Conservation (phyloP, 2,329 filamentous ascomycete genomes). For the Sporothrix curviconia region DNA sequence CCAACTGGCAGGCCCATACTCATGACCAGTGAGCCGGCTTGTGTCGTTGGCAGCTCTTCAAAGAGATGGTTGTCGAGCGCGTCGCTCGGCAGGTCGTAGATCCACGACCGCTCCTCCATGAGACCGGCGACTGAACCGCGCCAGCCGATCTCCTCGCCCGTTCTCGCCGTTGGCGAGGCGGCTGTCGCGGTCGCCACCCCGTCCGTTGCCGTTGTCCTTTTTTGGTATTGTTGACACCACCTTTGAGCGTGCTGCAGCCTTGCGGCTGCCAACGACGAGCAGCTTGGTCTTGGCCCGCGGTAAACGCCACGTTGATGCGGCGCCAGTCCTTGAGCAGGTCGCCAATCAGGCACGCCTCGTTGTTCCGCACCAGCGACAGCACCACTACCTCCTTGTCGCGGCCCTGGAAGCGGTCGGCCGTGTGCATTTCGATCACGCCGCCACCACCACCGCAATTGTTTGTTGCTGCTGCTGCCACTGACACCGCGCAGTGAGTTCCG, state of each 20-base stretch:
- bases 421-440: conserved; percentile 82
- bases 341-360: conserved; percentile 75
- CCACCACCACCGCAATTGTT: not conserved
- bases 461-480: not conserved
- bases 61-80: conserved; percentile 65
- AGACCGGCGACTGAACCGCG: conserved; percentile 66
- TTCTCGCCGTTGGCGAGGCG: conserved; percentile 36
- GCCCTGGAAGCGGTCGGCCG: conserved; percentile 93
- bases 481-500: conserved; percentile 59
- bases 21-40: conserved; percentile 6
- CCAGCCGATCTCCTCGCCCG: conserved; percentile 68
- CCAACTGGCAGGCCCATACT: too few species aligned
- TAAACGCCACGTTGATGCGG: conserved; percentile 92
- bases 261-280: conserved; percentile 78
- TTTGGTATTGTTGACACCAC: conserved; percentile 44
- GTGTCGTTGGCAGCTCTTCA: conserved; percentile 39
- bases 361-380: conserved; percentile 80
- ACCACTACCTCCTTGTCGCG: conserved; percentile 92
- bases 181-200: too few species aligned
- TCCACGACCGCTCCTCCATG: conserved; percentile 74
- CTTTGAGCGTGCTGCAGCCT: conserved; percentile 60
- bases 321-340: conserved; percentile 88
- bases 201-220: conserved; percentile 28
- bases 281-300: conserved; percentile 87
- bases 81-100: conserved; percentile 61